Base-by-base conservation (phyloP, 306 rosid genomes). In the Astragalus glycyphyllos region DNA sequence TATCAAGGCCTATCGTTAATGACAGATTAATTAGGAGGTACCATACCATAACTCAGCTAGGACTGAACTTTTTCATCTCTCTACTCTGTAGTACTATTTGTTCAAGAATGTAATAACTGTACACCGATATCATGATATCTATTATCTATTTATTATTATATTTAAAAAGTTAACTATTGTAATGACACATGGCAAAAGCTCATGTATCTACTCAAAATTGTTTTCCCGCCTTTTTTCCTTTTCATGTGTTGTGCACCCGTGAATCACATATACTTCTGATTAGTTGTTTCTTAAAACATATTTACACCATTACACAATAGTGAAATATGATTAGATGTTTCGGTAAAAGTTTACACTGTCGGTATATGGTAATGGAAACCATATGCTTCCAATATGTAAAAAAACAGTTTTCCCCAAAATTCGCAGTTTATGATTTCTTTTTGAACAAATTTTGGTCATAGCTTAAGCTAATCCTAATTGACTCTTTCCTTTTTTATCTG, bases 401-500 rank as follows among this genome's bases (percentile, higher is more conserved):
- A 40, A 49, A 15, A 12, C 54, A 46, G 8, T 26, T 29, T 38
- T 58, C 32, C n/a, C 13, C 15, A 7, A 53, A 49, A 10, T 73
- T 10, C 23, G 16, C 9, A 32, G 59, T 53, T 51, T 16, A 34
- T 20, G 11, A 0, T 55, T 55, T 31, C 10, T 11, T 44, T 20
- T 7, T 7, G 2, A 17, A 54, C 35, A 17, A 44, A 11, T 14
- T 74, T 65, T 44, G 31, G 9, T 44, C 1, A 3, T 5, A 7
- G 41, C 42, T 31, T 42, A 11, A 31, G 15, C 58, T 8, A 7
- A 54, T 55, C 58, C 48, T 34, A 15, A 41, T 20, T 63, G 11
- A 42, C 13, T 42, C 47, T 49, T 53, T 3, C 65, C 38, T 16
- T 74, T 50, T 16, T 74, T 32, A 29, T 13, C 31, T 10, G 49